phyloP scores from a whole-genome alignment of 192 early-diverging fungal species.

The Haplosporangium gracile region DNA sequence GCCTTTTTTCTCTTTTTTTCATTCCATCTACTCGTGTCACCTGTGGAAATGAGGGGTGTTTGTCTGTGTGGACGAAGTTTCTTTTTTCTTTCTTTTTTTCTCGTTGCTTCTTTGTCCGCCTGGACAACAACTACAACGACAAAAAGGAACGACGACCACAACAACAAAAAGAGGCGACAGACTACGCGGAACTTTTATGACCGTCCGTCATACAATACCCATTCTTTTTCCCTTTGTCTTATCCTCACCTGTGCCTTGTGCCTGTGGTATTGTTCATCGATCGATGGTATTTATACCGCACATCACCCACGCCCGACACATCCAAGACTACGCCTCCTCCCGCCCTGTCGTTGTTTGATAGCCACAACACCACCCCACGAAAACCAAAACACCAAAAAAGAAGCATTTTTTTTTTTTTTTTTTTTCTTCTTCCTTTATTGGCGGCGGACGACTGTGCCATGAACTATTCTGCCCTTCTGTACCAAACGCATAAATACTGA shows the following conservation, averaged over 20 bases:
- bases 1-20: neutral
- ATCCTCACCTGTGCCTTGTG: too few relatives aligned
- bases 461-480: neutral
- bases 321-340: neutral
- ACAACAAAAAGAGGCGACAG: neutral
- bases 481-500: neutral
- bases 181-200: neutral
- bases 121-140: neutral
- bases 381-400: conserved; percentile 9
- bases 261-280: too few relatives aligned
- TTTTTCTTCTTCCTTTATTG: too few relatives aligned
- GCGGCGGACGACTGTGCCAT: neutral
- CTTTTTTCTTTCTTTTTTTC: neutral
- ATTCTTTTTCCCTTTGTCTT: too few relatives aligned
- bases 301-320: too few relatives aligned
- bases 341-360: too few relatives aligned
- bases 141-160: too few relatives aligned
- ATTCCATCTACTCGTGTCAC: neutral
- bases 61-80: neutral
- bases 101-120: too few relatives aligned
- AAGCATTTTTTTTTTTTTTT: neutral
- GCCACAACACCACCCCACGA: neutral
- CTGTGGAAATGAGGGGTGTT: conserved; percentile 8
- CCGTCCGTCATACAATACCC: too few relatives aligned
- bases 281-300: too few relatives aligned